A percentile compares a stretch with the other conserved stretches of the same genome.
These are phyloP conservation scores for Dipteronia sinensis DNA, from an alignment of 345 rosid species.

Conservation along the genomic window DNA sequence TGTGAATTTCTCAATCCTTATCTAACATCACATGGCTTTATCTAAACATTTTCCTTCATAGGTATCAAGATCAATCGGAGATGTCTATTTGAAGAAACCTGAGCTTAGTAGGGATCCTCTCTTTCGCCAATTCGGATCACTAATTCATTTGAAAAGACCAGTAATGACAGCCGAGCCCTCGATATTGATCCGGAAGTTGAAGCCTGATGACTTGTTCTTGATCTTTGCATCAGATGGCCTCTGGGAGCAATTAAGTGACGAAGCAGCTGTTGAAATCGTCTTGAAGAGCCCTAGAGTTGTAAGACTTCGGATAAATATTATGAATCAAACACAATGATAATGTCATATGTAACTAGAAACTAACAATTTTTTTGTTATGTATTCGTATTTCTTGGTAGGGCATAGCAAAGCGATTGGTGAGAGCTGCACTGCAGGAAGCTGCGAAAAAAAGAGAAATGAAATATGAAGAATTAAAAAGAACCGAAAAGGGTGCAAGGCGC, in stretches of 20 bases:
- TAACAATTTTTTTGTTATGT: background rate
- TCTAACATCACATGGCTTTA: background rate
- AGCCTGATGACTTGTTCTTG: slow-evolving; percentile 43
- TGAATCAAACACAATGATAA: background rate
- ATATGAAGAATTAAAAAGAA: slow-evolving; percentile 44
- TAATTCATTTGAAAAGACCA: slow-evolving; percentile 38
- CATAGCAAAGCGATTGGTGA: slow-evolving; percentile 56
- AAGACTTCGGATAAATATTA: slow-evolving; percentile 18
- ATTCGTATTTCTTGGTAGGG: slow-evolving; percentile 33
- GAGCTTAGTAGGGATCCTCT: slow-evolving; percentile 37
- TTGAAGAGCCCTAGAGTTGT: slow-evolving; percentile 42
- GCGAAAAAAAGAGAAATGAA: slow-evolving; percentile 60
- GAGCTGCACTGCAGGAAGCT: slow-evolving; percentile 55
- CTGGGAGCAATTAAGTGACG: slow-evolving; percentile 60
- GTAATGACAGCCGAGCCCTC: slow-evolving; percentile 62
- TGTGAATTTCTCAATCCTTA: background rate
- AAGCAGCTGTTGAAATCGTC: slow-evolving; percentile 48
- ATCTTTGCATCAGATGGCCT: slow-evolving; percentile 64
- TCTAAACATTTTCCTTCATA: slow-evolving; percentile 7
- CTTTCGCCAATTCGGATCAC: slow-evolving; percentile 41
- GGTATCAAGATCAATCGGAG: slow-evolving; percentile 63
- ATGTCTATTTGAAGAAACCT: slow-evolving; percentile 55
- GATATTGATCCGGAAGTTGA: slow-evolving; percentile 36
- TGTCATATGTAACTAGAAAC: background rate
- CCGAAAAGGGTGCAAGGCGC: slow-evolving; percentile 55